phyloP scores from a whole-genome alignment of 2,329 filamentous ascomycete species.

The Zasmidium citrigriseum region DNA sequence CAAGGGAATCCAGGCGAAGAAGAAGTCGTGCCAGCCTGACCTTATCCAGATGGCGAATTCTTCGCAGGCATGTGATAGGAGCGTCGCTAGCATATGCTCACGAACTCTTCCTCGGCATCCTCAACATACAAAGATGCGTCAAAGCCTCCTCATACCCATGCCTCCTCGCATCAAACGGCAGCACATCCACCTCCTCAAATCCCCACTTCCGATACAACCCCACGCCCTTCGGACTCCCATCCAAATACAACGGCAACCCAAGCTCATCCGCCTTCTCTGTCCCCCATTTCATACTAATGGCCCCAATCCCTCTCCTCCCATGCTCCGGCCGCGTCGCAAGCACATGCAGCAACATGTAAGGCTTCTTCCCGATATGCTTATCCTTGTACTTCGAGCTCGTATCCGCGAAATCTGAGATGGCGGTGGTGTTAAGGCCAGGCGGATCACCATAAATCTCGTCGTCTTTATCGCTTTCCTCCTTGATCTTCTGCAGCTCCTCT shows the following conservation, averaged over 20 bases:
- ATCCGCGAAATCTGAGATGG: conserved; percentile 25
- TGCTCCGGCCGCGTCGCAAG: conserved; percentile 42
- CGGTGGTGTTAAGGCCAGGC: conserved; percentile 18
- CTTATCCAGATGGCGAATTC: not conserved
- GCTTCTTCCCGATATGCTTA: conserved; percentile 27
- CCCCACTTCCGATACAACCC: conserved; percentile 43
- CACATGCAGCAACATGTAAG: conserved; percentile 31
- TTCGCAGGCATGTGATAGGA: not conserved
- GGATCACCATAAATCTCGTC: conserved; percentile 16
- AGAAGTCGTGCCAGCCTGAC: too few species aligned
- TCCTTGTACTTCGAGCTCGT: conserved; percentile 19
- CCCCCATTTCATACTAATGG: conserved; percentile 41
- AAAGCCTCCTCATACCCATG: conserved; percentile 27
- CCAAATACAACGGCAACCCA: conserved; percentile 41
- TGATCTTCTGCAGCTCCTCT: conserved; percentile 27
- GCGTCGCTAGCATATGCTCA: not conserved
- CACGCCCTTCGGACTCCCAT: conserved; percentile 39
- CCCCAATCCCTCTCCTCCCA: conserved; percentile 42
- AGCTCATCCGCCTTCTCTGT: conserved; percentile 41
- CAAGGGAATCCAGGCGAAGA: too few species aligned
- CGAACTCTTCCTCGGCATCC: conserved; percentile 21
- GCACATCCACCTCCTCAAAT: conserved; percentile 31
- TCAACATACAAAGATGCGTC: conserved; percentile 29
- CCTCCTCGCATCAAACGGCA: conserved; percentile 32
- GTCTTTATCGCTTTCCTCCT: conserved; percentile 25